phyloP scores from a whole-genome alignment of 108 stramenopile species.

The Pseudonitzschia pungens region DNA sequence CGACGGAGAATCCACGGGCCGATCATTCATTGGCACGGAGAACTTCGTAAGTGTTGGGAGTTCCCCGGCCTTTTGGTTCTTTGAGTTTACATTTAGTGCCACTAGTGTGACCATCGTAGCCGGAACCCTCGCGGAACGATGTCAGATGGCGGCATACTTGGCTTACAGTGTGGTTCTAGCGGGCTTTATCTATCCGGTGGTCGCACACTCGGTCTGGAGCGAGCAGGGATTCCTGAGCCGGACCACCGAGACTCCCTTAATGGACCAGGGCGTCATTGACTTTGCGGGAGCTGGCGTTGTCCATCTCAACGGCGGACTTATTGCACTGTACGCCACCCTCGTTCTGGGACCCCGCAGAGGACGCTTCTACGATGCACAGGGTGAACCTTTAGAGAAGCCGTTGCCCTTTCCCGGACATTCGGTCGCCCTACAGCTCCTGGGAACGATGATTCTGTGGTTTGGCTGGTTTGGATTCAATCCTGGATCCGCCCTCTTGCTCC shows the following conservation, averaged over 20 bases:
- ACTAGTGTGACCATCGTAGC: conserved; percentile 90
- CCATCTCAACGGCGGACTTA: conserved; percentile 88
- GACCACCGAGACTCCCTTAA: conserved; percentile 33
- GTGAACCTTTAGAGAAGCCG: conserved; percentile 57
- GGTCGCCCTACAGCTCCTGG: conserved; percentile 64
- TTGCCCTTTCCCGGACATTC: conserved; percentile 76
- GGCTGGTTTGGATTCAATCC: conserved; percentile 96
- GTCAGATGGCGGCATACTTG: conserved; percentile 86
- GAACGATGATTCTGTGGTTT: conserved; percentile 91
- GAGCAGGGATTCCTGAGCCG: conserved; percentile 68
- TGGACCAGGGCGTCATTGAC: conserved; percentile 77
- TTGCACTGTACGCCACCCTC: conserved; percentile 74
- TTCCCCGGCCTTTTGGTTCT: conserved; percentile 68
- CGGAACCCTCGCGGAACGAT: conserved; percentile 94
- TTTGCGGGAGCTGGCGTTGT: conserved; percentile 93
- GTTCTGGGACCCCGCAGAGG: conserved; percentile 86
- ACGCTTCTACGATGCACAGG: conserved; percentile 76
- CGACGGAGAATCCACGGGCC: conserved; percentile 16
- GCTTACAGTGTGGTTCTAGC: conserved; percentile 76
- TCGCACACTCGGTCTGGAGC: conserved; percentile 82
- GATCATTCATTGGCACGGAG: conserved; percentile 56
- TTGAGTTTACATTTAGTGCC: conserved; percentile 86
- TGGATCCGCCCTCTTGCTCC: conserved; percentile 69
- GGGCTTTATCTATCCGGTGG: conserved; percentile 87
- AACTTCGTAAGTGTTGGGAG: conserved; percentile 58